These are phyloP conservation scores for Fragilariopsis cylindrus DNA, from an alignment of 108 stramenopile genomes.

Conservation along the genomic window DNA sequence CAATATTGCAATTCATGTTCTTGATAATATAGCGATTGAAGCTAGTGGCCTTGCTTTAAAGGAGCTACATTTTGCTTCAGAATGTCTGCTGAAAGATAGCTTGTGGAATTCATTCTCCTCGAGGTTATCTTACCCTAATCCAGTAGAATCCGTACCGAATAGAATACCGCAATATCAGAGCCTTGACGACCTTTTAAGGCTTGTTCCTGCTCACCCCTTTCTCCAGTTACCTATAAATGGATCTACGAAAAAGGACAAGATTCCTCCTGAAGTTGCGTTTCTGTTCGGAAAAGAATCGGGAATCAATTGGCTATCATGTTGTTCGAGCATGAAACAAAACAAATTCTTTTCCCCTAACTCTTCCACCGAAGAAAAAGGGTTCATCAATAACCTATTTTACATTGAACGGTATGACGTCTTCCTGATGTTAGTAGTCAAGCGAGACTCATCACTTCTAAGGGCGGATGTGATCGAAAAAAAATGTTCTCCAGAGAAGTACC, in stretches of 20 bases:
- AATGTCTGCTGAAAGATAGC: conserved; percentile 24
- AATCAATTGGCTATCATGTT: conserved; percentile 36
- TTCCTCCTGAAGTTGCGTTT: conserved; percentile 11
- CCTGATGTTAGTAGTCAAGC: conserved; percentile 22
- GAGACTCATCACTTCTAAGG: conserved; percentile 7
- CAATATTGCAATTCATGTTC: conserved; percentile 35
- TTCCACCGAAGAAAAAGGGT: conserved; percentile 13
- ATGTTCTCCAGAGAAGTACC: conserved; percentile 22
- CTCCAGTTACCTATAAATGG: conserved; percentile 3
- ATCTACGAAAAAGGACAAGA: conserved; percentile 9
- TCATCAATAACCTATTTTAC: conserved; percentile 25
- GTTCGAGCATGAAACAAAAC: conserved; percentile 33
- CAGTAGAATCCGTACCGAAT: neutral
- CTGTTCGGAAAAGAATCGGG: conserved; percentile 26
- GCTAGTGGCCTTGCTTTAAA: conserved; percentile 25
- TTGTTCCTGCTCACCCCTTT: conserved; percentile 15
- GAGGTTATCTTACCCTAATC: neutral
- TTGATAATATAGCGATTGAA: conserved; percentile 48
- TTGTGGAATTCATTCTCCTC: conserved; percentile 41
- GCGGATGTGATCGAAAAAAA: conserved; percentile 31
- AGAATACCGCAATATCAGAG: neutral
- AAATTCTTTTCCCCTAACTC: conserved; percentile 35
- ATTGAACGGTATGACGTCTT: conserved; percentile 24
- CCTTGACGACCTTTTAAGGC: conserved; percentile 19
- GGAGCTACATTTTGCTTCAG: conserved; percentile 32